Conservation (phyloP, 257 asterid species). For the Lantana camara region DNA sequence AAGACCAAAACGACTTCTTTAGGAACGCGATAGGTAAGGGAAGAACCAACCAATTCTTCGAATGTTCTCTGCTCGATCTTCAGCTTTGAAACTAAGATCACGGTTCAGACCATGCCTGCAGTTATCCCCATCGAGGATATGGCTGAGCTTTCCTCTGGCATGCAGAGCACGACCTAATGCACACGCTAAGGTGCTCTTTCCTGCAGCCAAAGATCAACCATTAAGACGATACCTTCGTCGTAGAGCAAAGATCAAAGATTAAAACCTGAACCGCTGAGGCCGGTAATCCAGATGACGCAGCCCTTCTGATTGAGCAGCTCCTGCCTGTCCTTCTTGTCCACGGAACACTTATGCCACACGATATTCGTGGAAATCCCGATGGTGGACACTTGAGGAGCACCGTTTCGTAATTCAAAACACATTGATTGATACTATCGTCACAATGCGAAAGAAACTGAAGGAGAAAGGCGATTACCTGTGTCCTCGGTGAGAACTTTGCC, state of each 20-base stretch:
- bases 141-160: constrained; percentile 68
- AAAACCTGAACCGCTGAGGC: constrained; percentile 84
- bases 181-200: constrained; percentile 85
- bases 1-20: neutral
- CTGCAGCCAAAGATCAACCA: constrained; percentile 37
- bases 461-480: constrained; percentile 14
- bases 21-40: neutral
- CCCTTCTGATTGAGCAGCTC: constrained; percentile 76
- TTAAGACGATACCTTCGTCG: constrained; percentile 10
- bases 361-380: constrained; percentile 61
- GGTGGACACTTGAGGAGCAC: constrained; percentile 29
- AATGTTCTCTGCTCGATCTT: constrained; percentile 81
- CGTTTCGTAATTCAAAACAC: constrained; percentile 44
- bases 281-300: constrained; percentile 81
- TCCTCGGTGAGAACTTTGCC: constrained; percentile 19
- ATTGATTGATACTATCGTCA: neutral
- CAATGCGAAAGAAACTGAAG: neutral
- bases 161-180: constrained; percentile 60
- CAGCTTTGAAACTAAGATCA: constrained; percentile 72
- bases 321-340: constrained; percentile 60
- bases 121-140: constrained; percentile 82
- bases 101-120: constrained; percentile 77
- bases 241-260: neutral
- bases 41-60: constrained; percentile 67
- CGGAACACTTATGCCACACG: constrained; percentile 72